Base-by-base conservation (phyloP, 441 rosid species). In the Macaranga tanarius region DNA sequence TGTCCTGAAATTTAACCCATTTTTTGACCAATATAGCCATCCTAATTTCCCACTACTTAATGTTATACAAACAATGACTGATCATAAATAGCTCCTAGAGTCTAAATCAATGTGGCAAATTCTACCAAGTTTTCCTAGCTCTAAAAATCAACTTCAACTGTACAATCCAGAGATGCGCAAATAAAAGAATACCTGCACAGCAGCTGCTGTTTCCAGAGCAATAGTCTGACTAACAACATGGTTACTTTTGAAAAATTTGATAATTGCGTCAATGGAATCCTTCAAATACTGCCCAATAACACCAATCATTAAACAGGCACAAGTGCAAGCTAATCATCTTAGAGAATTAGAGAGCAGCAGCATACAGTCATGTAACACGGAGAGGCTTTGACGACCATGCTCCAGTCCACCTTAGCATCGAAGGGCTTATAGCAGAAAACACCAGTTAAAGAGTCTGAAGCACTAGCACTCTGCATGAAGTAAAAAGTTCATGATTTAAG, bases 121-220 rank as follows among this genome's bases (percentile, higher is more conserved):
- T 54, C 15, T 48, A 51, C 17, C 28, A 22, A 44, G 55, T 64
- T 54, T 23, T 28, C 38, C 57, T 65, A 42, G 57, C 71, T 73
- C 22, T 26, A 57, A 26, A 55, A 63, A 38, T 69, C 19, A 58
- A n/a, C 16, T 54, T 22, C 12, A 20, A 19, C 34, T 8, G 1
- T 42, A 61, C 28, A 72, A 62, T 62, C 10, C 70, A 77, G 72
- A 13, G 60, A 20, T 10, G 40, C 60, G 73, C 34, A 48, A 76
- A 67, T 40, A 62, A 69, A 73, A 42, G 47, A 77, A 82, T 77
- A 93, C 99, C 99, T 96, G 98, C 75, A 96, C 92, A 72, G 98
- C 97, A 69, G 98, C 92, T 68, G 96, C 99, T 82, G 99, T 91
- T 85, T 96, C 99, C 84, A 92, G 81, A 64, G 99, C 99, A 81